Evolutionary conservation across 352 stramenopile species (phyloP).

Genomic region (Phytophthora hibernalis): DNA sequence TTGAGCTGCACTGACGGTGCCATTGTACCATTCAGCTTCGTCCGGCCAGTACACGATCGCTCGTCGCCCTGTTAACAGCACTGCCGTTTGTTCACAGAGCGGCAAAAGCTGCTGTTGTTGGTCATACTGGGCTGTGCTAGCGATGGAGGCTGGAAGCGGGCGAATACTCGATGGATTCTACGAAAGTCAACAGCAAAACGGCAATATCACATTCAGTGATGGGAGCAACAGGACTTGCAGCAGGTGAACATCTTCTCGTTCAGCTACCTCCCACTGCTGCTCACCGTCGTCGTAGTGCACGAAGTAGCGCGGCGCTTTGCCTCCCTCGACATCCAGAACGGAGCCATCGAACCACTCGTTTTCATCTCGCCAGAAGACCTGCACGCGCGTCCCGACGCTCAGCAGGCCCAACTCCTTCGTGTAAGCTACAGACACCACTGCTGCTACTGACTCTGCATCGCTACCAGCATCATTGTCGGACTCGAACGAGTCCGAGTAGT

Average conservation of each 20-base stretch:
- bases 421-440: not conserved
- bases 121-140: constrained; percentile 17
- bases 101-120: constrained; percentile 48
- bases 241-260: not conserved
- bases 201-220: not conserved
- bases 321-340: constrained; percentile 9
- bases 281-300: constrained; percentile 65
- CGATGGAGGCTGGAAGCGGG: constrained; percentile 14
- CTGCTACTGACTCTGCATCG: not conserved
- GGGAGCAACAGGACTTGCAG: not conserved
- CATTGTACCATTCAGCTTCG: constrained; percentile 50
- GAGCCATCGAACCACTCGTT: constrained; percentile 56
- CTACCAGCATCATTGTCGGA: constrained; percentile 21
- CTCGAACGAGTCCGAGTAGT: constrained; percentile 67
- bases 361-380: constrained; percentile 59
- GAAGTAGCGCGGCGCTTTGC: constrained; percentile 24
- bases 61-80: constrained; percentile 16
- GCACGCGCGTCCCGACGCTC: constrained; percentile 37
- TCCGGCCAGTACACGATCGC: constrained; percentile 54
- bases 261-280: constrained; percentile 47
- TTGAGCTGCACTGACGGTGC: constrained; percentile 29
- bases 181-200: constrained; percentile 1
- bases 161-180: constrained; percentile 20
- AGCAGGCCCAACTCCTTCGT: not conserved
- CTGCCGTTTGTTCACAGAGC: constrained; percentile 1